Base-by-base conservation (phyloP, 2,329 filamentous ascomycete species). In the Pyrenochaeta sp. region DNA sequence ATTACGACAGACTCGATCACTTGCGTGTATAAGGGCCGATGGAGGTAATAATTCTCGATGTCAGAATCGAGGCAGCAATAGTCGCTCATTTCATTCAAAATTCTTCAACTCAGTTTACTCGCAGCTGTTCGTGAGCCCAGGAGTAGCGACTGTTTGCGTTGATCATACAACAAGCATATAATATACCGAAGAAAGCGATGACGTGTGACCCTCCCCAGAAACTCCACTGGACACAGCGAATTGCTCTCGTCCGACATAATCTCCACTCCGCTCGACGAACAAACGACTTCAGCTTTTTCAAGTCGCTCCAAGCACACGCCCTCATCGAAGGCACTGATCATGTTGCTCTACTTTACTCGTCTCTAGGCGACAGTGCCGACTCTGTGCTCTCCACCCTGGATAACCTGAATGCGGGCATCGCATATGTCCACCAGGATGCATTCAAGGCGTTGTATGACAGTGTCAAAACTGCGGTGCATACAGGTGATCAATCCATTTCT, bases 281-380 rank as follows among this genome's bases (percentile, higher is more conserved):
- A 36, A 75, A 75, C 40, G 77, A 79, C 61, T 81, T 78, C 54
- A 76, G 71, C 42, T 81, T 81, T 67, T 81, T 81, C 74, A 80
- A 79, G 53, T 73, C 73, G 1, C 73, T 80, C 18, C 79, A 81
- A 64, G 78, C 76, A 14, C 71, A 77, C 30, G 71, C 73, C 14
- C 67, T 81, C 43, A 68, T 79, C 44, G 77, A 79, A 49, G 77
- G 78, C 21, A 79, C 73, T 7, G 79, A 80, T 55, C 76, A 80
- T 64, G 75, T 79, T 4, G 77, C 77, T n/a, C 71, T 75, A 21
- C 67, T 81, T 37, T 69, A 73, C 15, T 68, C 72, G 1, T 64
- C 69, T 4, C 69, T 81, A 11, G 76, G 76, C 7, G 73, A 78
- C 50, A 76, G 79, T 39, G 77, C 78, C 2, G 78, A 81, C 46